These are phyloP conservation scores for Scheffersomyces parashehatae DNA, from an alignment of 1,139 yeast genomes.

Conservation along the genomic window DNA sequence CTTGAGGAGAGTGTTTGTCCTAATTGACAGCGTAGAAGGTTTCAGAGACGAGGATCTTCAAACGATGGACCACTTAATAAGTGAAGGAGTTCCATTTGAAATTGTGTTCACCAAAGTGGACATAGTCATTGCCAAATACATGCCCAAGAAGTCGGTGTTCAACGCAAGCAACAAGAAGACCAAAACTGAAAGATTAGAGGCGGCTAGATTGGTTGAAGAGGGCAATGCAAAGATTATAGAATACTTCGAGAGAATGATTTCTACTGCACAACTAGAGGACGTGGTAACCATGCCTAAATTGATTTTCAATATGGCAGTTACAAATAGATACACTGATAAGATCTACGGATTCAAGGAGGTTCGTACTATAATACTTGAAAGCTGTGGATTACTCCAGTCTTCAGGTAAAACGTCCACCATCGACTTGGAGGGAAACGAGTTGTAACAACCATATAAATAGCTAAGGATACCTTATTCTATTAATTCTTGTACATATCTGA, in stretches of 20 bases:
- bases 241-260: constrained; percentile 24
- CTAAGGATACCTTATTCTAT: too few species aligned
- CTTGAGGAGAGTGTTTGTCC: constrained; percentile 58
- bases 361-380: constrained; percentile 32
- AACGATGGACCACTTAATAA: constrained; percentile 51
- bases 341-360: constrained; percentile 40
- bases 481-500: too few species aligned
- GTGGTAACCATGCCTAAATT: constrained; percentile 32
- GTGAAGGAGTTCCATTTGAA: constrained; percentile 67
- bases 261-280: constrained; percentile 21
- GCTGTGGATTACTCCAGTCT: constrained; percentile 24
- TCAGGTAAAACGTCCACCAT: neutral
- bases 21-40: constrained; percentile 62
- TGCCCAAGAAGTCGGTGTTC: constrained; percentile 9
- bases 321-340: constrained; percentile 20
- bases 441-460: neutral
- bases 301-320: constrained; percentile 35
- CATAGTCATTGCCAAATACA: constrained; percentile 34
- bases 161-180: constrained; percentile 3
- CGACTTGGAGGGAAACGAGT: constrained; percentile 1
- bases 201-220: constrained; percentile 11
- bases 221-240: constrained; percentile 26
- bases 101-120: constrained; percentile 78
- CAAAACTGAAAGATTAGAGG: constrained; percentile 7
- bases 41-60: constrained; percentile 55